phyloP scores from a whole-genome alignment of 352 stramenopile genomes.

The Pythium oligandrum region DNA sequence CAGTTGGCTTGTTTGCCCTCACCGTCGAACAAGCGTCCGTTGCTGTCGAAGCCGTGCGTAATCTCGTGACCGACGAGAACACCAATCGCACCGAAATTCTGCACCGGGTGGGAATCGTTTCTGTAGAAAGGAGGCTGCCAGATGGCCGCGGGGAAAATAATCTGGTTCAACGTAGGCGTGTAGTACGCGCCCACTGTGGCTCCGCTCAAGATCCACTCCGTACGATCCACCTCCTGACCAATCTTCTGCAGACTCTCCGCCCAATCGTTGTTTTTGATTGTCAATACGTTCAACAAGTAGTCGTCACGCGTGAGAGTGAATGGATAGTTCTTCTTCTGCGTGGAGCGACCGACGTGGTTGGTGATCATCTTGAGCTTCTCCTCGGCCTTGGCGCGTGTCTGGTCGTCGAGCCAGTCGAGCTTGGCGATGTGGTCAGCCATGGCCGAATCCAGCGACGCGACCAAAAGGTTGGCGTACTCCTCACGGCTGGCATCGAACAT shows the following conservation, averaged over 20 bases:
- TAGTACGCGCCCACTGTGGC: conserved; percentile 89
- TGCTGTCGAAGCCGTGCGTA: conserved; percentile 92
- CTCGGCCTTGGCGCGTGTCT: conserved; percentile 65
- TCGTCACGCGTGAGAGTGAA: conserved; percentile 20
- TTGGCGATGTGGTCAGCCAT: conserved; percentile 75
- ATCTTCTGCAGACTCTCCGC: conserved; percentile 25
- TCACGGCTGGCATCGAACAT: conserved; percentile 72
- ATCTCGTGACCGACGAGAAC: conserved; percentile 94
- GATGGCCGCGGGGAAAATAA: conserved; percentile 93
- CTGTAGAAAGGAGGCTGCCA: conserved; percentile 92
- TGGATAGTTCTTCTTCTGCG: conserved; percentile 30
- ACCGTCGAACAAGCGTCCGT: conserved; percentile 80
- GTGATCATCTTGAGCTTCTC: conserved; percentile 69
- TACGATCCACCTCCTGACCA: conserved; percentile 38
- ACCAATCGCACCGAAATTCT: conserved; percentile 90
- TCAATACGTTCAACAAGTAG: conserved; percentile 49
- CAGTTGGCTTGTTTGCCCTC: conserved; percentile 88
- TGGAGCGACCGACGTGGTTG: conserved; percentile 30
- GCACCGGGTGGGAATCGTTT: conserved; percentile 53
- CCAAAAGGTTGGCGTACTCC: conserved; percentile 64
- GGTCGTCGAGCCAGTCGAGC: conserved; percentile 87
- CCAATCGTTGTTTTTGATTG: conserved; percentile 26
- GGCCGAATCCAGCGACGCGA: conserved; percentile 71
- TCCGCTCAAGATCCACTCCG: conserved; percentile 85
- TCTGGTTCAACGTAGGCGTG: conserved; percentile 65